Evolutionary conservation across 371 early-diverging fungal genomes (phyloP), one percentile per base, ranked within the genome.

Genomic region (Rhizopus stolonifer): DNA sequence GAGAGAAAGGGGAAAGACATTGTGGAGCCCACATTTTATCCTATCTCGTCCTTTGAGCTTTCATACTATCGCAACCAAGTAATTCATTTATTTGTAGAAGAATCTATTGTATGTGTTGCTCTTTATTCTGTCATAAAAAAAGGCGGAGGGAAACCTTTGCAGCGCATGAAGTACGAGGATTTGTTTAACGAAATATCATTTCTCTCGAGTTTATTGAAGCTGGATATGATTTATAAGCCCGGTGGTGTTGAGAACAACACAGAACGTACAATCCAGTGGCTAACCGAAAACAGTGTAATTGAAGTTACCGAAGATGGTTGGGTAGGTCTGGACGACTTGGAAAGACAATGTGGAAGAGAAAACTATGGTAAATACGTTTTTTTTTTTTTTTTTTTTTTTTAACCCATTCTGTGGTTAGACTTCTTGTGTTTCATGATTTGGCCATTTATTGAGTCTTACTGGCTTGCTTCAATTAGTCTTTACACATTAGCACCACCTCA

Each of bases 401-500:
- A 7, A 29, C 4, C 4, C 4, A 29, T n/a, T n/a, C n/a, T n/a
- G n/a, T 7, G 15, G 34, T 8, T 52, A 90, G 90, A 93, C 67
- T 91, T 92, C 66, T 85, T 88, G 52, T 90, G 92, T 53, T 94
- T 92, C 71, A 60, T 87, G 54, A 70, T 92, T 26, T 94, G 94
- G 94, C 92, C 92, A 13, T 94, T 91, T 61, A 75, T 94, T 31
- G 94, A 94, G 61, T 88, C 90, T 17, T 94, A 94, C 61, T 94
- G 94, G 94, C 73, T 88, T 17, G 85, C 85, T 15, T 81, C 83
- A 7, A 75, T 86, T 25, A 77, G 82, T 46, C 54, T 86, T 33
- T 85, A 82, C 52, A 70, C 85, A 3, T 61, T 88, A 43, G 69
- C 81, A 6, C 83, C 82, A 3, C 58, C 72, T 7, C 53, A 34